Percentiles rank a stretch among this genome's conserved stretches.
phyloP scores from a whole-genome alignment of 1,139 yeast genomes.

The Wickerhamomyces sp. region DNA sequence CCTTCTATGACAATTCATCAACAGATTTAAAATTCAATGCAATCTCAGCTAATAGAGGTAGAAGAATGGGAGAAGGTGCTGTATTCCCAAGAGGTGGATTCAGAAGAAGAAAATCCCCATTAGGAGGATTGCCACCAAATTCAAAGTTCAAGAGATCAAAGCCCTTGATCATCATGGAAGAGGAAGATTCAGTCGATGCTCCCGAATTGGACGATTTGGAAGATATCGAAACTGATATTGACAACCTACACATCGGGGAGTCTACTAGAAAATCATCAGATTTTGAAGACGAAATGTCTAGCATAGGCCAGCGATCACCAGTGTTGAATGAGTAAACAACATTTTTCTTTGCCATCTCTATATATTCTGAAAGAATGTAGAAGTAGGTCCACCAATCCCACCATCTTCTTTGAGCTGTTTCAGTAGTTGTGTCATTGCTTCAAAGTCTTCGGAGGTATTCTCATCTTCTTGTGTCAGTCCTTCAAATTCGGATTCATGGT shows the following conservation, averaged over 20 bases:
- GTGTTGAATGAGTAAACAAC: background rate
- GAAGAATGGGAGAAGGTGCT: constrained; percentile 27
- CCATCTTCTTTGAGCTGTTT: constrained; percentile 23
- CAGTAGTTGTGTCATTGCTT: constrained; percentile 27
- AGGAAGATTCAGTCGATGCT: constrained; percentile 22
- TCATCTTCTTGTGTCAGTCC: constrained; percentile 29
- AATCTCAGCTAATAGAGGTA: constrained; percentile 23
- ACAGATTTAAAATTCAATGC: constrained; percentile 6
- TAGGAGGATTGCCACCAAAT: constrained; percentile 23
- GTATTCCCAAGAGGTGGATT: constrained; percentile 24
- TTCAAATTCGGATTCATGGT: constrained; percentile 19
- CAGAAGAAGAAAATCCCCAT: constrained; percentile 42
- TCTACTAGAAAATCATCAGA: constrained; percentile 20
- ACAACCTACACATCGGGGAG: constrained; percentile 16
- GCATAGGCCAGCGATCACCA: constrained; percentile 1
- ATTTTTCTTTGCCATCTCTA: constrained; percentile 10
- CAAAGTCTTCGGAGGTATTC: background rate
- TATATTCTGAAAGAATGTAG: constrained; percentile 28
- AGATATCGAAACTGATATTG: constrained; percentile 25
- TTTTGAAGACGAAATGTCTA: constrained; percentile 16
- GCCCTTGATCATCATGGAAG: constrained; percentile 31
- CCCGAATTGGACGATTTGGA: constrained; percentile 18
- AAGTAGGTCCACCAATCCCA: constrained; percentile 31
- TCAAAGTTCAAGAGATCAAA: constrained; percentile 24
- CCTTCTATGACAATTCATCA: constrained; percentile 29